phyloP scores from a whole-genome alignment of 768 basidiomycete species.

The Favolaschia claudopus region DNA sequence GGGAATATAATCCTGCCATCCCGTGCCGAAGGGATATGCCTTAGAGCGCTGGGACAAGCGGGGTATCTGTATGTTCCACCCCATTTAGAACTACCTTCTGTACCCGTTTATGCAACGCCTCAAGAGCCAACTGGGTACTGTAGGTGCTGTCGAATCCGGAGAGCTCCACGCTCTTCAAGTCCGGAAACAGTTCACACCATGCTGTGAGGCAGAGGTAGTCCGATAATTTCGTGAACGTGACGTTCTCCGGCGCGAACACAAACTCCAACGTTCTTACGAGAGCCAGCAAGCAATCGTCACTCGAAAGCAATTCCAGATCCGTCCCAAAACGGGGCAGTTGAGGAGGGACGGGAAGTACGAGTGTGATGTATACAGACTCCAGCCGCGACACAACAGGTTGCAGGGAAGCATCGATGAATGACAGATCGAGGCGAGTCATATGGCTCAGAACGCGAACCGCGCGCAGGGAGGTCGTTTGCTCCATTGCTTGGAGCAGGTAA shows the following conservation, averaged over 20 bases:
- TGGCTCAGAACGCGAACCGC: conserved; percentile 15
- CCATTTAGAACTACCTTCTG: conserved; percentile 4
- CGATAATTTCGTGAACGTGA: background rate
- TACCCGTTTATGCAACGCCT: background rate
- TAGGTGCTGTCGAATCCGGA: background rate
- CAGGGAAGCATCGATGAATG: conserved; percentile 12
- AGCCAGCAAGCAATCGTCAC: conserved; percentile 11
- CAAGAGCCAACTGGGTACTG: background rate
- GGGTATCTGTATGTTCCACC: background rate
- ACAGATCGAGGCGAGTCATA: conserved; percentile 17
- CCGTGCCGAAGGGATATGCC: too few species aligned
- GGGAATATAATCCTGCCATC: too few species aligned
- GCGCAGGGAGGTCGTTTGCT: background rate
- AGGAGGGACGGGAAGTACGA: conserved; percentile 16
- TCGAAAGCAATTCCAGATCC: conserved; percentile 1
- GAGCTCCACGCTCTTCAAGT: conserved; percentile 10
- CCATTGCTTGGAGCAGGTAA: conserved; percentile 20
- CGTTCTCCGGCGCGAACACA: conserved; percentile 5
- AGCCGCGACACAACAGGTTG: conserved; percentile 13
- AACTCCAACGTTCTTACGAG: conserved; percentile 20
- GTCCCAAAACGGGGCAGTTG: background rate
- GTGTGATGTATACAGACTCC: background rate
- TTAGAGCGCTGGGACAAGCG: too few species aligned
- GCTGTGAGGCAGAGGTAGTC: conserved; percentile 12
- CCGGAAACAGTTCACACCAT: conserved; percentile 19